Evolutionary conservation across 257 asterid species (phyloP), one percentile per base, ranked within the genome.

Genomic region (Solanum medicagineum): DNA sequence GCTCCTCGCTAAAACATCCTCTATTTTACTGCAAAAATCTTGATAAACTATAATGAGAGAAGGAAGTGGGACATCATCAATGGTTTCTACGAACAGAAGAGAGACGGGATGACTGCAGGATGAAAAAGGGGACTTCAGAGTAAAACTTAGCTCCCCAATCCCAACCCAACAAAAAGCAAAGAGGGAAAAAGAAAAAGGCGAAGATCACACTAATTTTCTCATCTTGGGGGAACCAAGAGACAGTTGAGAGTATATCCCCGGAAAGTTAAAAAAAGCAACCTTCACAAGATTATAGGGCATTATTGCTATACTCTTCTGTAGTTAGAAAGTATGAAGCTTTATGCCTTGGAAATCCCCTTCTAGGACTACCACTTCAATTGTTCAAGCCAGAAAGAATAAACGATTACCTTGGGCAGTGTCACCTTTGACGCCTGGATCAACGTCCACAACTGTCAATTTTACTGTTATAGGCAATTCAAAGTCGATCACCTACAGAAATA

Each of bases 401-500:
- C 19, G 68, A 66, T 83, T 89, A 97, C 99, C 99, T 97, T 95
- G 99, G 65, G 95, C 99, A 1, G 99, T 97, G 94, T 97, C 99
- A 45, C 99, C 98, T 91, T 73, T 94, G 62, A 97, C n/a, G 51
- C 99, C 99, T 54, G 99, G 99, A 90, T 95, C 98, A 84, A 88
- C 98, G 66, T 93, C 95, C 84, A 93, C 95, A 87, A 97, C 98
- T 1, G 82, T 91, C 91, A 95, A 91, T 94, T 95, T 95, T 89
- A 95, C 97, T 8, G 94, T 93, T 86, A 91, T 95, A 79, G 99
- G 99, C 69, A 97, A 95, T 86, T 95, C 99, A 90, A 97, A 95
- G 90, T 94, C 98, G 70, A 97, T 97, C 81, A 97, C 98, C 98
- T 96, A 80, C 73, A 86, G 29, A 60, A 85, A 84, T 57, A 84